Base-by-base conservation (phyloP, 2,329 filamentous ascomycete genomes). In the Fusarium sp. region DNA sequence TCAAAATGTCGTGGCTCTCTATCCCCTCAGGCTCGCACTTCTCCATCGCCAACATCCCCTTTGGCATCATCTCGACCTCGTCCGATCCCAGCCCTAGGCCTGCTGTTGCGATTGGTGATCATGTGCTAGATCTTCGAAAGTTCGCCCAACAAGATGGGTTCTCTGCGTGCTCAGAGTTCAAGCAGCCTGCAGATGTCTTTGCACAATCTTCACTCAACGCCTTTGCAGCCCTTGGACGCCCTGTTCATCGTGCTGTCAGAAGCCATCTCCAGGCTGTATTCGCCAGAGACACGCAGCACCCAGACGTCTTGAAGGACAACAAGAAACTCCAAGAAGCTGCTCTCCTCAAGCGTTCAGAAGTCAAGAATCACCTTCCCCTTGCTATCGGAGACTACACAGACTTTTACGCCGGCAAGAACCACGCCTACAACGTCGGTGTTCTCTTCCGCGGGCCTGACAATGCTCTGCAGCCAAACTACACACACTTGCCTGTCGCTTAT, bases 351-450 rank as follows among this genome's bases (percentile, higher is more conserved):
- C 52, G 69, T 1, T 42, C 72, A 27, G 81, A 83, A 5, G 83
- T 88, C n/a, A 82, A 79, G 57, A 88, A 83, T 68, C 90, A 93
- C 63, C 68, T 94, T 1, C 91, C 91, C 1, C 85, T 95, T 80
- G 79, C 84, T 33, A 91, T 94, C 68, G 89, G 90, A 29, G 91
- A 94, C 71, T 94, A 94, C 72, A 92, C 91, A 2, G 91, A 95
- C 72, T 95, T 94, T 77, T 95, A 91, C 71, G 91, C 89, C 13
- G 90, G 91, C 44, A 78, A 88, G 68, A 88, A 93, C 70, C 91
- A 95, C 75, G 91, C 91, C 6, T 90, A 87, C 78, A 77, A 77
- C 65, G 80, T 90, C 9, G 90, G 90, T 4, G 82, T 85, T 2
- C 81, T 93, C 19, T 92, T 94, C 76, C 85, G 91, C 31, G 90